Base-by-base conservation (phyloP, 2,329 filamentous ascomycete species). In the Chaetomium sp. region DNA sequence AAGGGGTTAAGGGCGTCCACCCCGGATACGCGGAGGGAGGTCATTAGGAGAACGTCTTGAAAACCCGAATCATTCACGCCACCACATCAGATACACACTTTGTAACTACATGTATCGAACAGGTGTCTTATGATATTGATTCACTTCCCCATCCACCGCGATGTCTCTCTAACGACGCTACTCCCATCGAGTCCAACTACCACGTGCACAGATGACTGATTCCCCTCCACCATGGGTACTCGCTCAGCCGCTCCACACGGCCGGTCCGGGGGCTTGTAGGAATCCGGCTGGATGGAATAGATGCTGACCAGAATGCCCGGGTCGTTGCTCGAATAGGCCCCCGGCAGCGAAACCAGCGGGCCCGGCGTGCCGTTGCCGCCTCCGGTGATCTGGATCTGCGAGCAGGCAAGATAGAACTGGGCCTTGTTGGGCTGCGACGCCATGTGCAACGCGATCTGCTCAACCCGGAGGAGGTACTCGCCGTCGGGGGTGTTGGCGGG, bases 371-470 rank as follows among this genome's bases (percentile, higher is more conserved):
- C 74, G 57, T 29, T 75, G 1, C 77, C 77, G 19, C 75, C 74
- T 19, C 75, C 76, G 1, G 76, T 76, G 58, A 79, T 74, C 58
- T 73, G 72, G 62, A 79, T 72, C 70, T 79, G 77, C 9, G 75
- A 76, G 67, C 77, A 79, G 1, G 74, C 69, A 1, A 78, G 70
- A 63, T 78, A 79, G 70, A 78, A 76, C 71, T 79, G 77, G 7
- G 77, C 76, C 60, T 74, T 74, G 70, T 75, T 73, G 10, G 73
- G 69, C 47, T 67, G 69, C 64, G 73, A 74, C 1, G 77, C 76
- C 63, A 75, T 73, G 66, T 80, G 78, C 29, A 80, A 69, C 2
- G 75, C 77, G 57, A 80, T 75, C 50, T 79, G 77, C 67, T 80
- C 78, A 8, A 76, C 76, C 35, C 77, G 75, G 19, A 79, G 72